These are phyloP conservation scores for Sordariomycetes sp. DNA, from an alignment of 2,329 filamentous ascomycete species.

Conservation along the genomic window DNA sequence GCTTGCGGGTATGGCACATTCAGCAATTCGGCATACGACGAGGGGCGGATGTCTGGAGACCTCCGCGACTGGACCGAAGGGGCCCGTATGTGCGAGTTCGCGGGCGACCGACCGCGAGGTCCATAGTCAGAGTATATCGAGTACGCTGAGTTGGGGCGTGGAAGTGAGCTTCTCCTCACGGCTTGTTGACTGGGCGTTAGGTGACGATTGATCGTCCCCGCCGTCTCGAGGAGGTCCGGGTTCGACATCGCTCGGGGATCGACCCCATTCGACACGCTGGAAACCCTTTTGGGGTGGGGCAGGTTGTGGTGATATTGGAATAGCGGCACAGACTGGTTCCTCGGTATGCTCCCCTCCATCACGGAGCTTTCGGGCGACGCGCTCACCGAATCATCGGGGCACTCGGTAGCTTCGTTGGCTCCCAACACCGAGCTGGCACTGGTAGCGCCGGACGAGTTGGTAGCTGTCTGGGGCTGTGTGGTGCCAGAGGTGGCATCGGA, in stretches of 20 bases:
- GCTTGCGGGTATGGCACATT: conserved; percentile 74
- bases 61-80: conserved; percentile 39
- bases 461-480: conserved; percentile 35
- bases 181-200: conserved; percentile 47
- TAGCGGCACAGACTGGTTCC: conserved; percentile 37
- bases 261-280: conserved; percentile 28
- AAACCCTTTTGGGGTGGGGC: conserved; percentile 28
- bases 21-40: conserved; percentile 48
- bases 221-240: conserved; percentile 40
- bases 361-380: conserved; percentile 39
- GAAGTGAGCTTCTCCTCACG: conserved; percentile 45
- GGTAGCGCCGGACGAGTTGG: conserved; percentile 41
- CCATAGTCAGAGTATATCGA: conserved; percentile 62
- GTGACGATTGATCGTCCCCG: conserved; percentile 45
- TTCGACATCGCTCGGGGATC: conserved; percentile 35
- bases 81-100: conserved; percentile 31
- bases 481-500: conserved; percentile 40
- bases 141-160: conserved; percentile 66
- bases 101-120: conserved; percentile 51
- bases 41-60: conserved; percentile 43
- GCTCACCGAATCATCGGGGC: conserved; percentile 21
- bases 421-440: conserved; percentile 46
- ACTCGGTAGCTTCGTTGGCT: conserved; percentile 34
- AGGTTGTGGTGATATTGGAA: conserved; percentile 55
- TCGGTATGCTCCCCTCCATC: conserved; percentile 29